Evolutionary conservation across 371 early-diverging fungal genomes (phyloP).

Genomic region (Rhizopus sp.): DNA sequence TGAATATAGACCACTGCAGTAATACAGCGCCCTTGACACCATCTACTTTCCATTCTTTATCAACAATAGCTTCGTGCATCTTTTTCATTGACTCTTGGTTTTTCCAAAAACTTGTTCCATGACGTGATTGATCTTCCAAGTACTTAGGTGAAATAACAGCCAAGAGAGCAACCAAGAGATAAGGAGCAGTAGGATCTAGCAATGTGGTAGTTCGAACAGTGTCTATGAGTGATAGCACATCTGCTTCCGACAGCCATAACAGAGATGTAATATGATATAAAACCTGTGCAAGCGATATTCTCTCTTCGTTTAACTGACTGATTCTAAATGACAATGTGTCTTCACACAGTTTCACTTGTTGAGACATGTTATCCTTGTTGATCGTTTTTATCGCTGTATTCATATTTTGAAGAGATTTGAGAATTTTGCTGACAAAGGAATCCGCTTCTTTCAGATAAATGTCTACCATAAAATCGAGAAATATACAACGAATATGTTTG

Average conservation of each 20-base stretch:
- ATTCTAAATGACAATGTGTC: constrained; percentile 9
- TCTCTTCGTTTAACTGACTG: constrained; percentile 19
- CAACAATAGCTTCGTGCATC: constrained; percentile 12
- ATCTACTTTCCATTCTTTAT: constrained; percentile 15
- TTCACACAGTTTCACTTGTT: constrained; percentile 5
- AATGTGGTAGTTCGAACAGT: constrained; percentile 13
- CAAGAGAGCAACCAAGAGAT: constrained; percentile 18
- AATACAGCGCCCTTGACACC: constrained; percentile 13
- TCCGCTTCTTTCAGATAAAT: constrained; percentile 8
- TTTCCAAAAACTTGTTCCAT: not conserved
- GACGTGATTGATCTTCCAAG: not conserved
- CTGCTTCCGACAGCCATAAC: constrained; percentile 21
- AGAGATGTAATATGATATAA: constrained; percentile 24
- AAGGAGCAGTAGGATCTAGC: constrained; percentile 17
- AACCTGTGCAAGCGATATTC: constrained; percentile 21
- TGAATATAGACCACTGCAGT: constrained; percentile 18
- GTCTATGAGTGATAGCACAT: constrained; percentile 12
- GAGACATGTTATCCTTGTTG: constrained; percentile 3
- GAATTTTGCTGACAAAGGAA: constrained; percentile 3
- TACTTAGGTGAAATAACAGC: constrained; percentile 17
- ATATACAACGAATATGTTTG: constrained; percentile 45
- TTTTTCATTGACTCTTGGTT: constrained; percentile 10
- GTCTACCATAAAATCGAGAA: constrained; percentile 32
- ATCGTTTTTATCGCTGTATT: not conserved
- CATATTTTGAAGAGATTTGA: constrained; percentile 12